Evolutionary conservation across 352 stramenopile genomes (phyloP).

Genomic region (Globisporangium takayamanum): DNA sequence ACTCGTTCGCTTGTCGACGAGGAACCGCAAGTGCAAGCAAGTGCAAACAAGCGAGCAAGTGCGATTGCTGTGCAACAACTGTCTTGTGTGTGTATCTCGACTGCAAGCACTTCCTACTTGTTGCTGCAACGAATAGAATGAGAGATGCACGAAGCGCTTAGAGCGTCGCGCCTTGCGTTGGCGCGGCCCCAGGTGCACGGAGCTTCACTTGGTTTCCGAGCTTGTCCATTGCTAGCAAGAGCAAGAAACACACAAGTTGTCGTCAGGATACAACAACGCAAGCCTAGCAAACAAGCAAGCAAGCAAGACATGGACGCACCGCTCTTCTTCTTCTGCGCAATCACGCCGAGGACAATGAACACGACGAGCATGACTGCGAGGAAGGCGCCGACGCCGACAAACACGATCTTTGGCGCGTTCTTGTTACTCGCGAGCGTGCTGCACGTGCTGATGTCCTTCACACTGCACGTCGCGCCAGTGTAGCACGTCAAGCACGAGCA

Average conservation of each 20-base stretch:
- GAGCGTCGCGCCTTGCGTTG: constrained; percentile 26
- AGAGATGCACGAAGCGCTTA: constrained; percentile 12
- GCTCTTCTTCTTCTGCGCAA: constrained; percentile 66
- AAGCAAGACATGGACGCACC: constrained; percentile 25
- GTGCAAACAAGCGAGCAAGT: no score
- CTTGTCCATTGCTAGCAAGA: constrained; percentile 45
- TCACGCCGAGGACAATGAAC: constrained; percentile 62
- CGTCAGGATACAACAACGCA: constrained; percentile 3
- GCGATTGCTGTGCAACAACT: no score
- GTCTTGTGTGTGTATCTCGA: no score
- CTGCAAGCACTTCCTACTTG: no score
- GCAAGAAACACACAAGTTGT: no score
- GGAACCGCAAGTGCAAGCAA: no score
- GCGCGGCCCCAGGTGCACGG: constrained; percentile 26
- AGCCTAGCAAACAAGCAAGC: constrained; percentile 6
- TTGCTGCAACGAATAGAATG: no score
- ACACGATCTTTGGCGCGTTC: constrained; percentile 63
- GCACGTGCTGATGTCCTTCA: constrained; percentile 67
- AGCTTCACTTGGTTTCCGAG: constrained; percentile 58
- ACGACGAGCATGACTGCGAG: constrained; percentile 70
- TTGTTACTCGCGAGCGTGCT: constrained; percentile 53
- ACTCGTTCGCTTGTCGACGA: no score
- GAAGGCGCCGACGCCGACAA: constrained; percentile 61
- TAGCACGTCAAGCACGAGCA: constrained; percentile 77
- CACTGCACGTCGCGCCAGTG: constrained; percentile 65